Evolutionary conservation across 345 rosid genomes (phyloP).

Genomic region (Diplotaxis tenuifolia): DNA sequence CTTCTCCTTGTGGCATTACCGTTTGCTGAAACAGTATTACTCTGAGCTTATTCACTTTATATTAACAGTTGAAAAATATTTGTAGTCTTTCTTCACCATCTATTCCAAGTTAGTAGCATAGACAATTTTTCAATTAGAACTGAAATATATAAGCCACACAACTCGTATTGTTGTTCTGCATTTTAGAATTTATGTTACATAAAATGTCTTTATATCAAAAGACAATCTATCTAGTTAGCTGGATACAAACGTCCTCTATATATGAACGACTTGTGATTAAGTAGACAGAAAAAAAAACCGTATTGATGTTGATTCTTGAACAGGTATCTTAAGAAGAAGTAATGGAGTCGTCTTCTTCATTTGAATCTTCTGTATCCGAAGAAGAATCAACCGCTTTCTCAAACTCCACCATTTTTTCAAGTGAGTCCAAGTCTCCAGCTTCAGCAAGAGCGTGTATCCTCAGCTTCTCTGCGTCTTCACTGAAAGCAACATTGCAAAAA

Average conservation of each 20-base stretch:
- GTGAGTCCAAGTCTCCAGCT: conserved; percentile 80
- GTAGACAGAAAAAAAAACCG: not conserved
- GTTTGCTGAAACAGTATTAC: not conserved
- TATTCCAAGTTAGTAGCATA: too few relatives aligned
- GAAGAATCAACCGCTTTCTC: conserved; percentile 60
- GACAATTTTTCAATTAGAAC: too few relatives aligned
- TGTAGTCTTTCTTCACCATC: too few relatives aligned
- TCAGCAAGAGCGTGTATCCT: conserved; percentile 71
- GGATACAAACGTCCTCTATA: not conserved
- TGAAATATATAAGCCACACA: not conserved
- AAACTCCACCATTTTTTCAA: conserved; percentile 73
- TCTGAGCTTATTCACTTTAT: too few relatives aligned
- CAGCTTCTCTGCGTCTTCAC: conserved; percentile 84
- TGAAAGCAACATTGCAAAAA: conserved; percentile 26
- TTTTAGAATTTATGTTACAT: conserved; percentile 21
- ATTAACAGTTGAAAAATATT: too few relatives aligned
- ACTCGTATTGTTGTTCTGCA: not conserved
- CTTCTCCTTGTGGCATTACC: not conserved
- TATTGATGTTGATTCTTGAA: not conserved
- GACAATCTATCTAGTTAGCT: not conserved
- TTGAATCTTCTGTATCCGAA: conserved; percentile 52
- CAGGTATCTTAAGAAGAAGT: not conserved
- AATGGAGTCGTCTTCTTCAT: conserved; percentile 18
- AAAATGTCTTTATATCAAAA: not conserved
- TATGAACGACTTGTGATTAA: conserved; percentile 12